These are phyloP conservation scores for Macrophomina phaseolina DNA, from an alignment of 2,329 filamentous ascomycete species.

Conservation along the genomic window DNA sequence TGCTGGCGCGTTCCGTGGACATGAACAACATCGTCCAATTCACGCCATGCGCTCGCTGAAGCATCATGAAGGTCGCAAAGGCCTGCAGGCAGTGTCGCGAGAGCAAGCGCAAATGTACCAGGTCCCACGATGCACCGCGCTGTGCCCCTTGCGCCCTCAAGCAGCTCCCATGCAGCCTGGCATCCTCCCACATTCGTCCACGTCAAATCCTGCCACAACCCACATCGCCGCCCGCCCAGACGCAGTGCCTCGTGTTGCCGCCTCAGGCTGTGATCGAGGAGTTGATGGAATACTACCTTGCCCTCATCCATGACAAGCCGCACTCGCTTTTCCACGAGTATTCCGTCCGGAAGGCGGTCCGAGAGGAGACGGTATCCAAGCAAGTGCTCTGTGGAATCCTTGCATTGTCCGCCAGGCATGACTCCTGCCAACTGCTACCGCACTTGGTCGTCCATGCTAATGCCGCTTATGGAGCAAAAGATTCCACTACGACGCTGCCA, in stretches of 20 bases:
- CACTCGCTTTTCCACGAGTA: conserved; percentile 43
- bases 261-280: conserved; percentile 10
- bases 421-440: no score
- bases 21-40: not conserved
- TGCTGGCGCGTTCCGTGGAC: not conserved
- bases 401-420: conserved; percentile 18
- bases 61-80: conserved; percentile 15
- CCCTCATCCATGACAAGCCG: conserved; percentile 43
- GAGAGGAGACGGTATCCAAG: conserved; percentile 3
- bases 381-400: conserved; percentile 14
- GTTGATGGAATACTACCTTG: conserved; percentile 42
- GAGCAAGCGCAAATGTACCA: conserved; percentile 21
- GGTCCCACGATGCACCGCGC: not conserved
- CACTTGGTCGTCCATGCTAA: not conserved
- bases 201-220: conserved; percentile 10
- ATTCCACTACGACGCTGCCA: conserved; percentile 8
- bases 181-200: not conserved
- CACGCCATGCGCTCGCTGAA: not conserved
- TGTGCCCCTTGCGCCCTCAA: not conserved
- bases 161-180: conserved; percentile 14
- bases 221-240: not conserved
- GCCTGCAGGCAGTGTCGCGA: conserved; percentile 21
- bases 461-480: conserved; percentile 1
- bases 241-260: not conserved
- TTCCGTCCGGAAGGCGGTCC: conserved; percentile 25